These are phyloP conservation scores for Magnusiomyces magnusii DNA, from an alignment of 1,139 yeast genomes.

Conservation along the genomic window DNA sequence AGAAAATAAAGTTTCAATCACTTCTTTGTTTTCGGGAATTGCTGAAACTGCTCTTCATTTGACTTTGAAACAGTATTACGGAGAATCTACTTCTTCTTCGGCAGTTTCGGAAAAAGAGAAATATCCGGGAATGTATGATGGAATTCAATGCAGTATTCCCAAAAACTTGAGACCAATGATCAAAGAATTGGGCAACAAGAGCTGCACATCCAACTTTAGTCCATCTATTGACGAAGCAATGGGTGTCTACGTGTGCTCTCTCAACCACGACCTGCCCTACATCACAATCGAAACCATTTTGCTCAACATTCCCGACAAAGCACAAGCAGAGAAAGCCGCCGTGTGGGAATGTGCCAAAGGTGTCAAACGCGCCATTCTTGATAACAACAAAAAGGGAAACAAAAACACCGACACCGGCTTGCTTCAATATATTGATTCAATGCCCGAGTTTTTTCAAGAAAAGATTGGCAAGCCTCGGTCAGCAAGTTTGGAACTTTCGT, in stretches of 20 bases:
- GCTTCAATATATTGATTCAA: constrained; percentile 4
- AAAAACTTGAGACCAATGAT: constrained; percentile 13
- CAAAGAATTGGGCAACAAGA: not conserved
- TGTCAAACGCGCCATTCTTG: not conserved
- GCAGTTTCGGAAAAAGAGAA: not conserved
- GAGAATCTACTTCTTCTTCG: not conserved
- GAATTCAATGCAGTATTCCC: constrained; percentile 4
- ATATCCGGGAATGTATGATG: not conserved
- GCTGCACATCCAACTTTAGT: not conserved
- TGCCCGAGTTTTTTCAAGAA: constrained; percentile 4
- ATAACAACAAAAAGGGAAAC: constrained; percentile 1
- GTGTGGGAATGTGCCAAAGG: constrained; percentile 1
- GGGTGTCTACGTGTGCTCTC: constrained; percentile 13
- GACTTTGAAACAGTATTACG: not conserved
- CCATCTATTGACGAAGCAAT: not conserved
- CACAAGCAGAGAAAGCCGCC: not conserved
- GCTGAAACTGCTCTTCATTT: constrained; percentile 1
- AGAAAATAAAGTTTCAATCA: not conserved
- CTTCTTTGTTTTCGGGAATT: constrained; percentile 6
- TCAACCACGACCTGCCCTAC: not conserved
- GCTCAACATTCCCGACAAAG: not conserved
- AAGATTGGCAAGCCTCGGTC: constrained; percentile 3
- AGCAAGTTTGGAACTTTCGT: constrained; percentile 11
- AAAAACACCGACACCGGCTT: constrained; percentile 11
- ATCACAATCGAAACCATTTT: not conserved